Conservation (phyloP, 2,329 filamentous ascomycete genomes). For the Periconia sp. region DNA sequence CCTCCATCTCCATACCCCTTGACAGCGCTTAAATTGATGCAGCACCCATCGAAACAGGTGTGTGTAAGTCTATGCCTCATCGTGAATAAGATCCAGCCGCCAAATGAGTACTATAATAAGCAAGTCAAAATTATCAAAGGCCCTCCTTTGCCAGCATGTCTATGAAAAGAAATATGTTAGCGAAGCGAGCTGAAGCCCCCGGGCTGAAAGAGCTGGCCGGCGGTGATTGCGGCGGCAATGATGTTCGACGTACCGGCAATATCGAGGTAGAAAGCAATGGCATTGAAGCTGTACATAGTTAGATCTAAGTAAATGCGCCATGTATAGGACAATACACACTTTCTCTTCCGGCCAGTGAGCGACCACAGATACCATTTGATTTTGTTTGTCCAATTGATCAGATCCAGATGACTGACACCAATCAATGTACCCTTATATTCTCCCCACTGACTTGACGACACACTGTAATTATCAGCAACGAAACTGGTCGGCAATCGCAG, state of each 20-base stretch:
- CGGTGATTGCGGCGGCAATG: not conserved
- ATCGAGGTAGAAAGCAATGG: slow-evolving; percentile 65
- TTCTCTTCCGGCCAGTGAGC: slow-evolving; percentile 57
- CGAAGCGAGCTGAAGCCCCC: not conserved
- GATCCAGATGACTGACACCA: slow-evolving; percentile 64
- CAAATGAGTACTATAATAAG: not conserved
- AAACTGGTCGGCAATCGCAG: not conserved
- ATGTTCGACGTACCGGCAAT: slow-evolving; percentile 57
- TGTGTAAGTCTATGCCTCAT: not conserved
- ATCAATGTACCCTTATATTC: slow-evolving; percentile 64
- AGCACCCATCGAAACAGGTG: too few species aligned
- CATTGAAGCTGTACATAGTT: slow-evolving; percentile 59
- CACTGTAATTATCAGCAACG: slow-evolving; percentile 36
- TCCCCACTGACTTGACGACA: slow-evolving; percentile 62
- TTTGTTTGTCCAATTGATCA: slow-evolving; percentile 69
- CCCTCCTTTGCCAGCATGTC: slow-evolving; percentile 44
- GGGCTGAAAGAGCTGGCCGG: not conserved
- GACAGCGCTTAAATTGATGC: too few species aligned
- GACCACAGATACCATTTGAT: slow-evolving; percentile 61
- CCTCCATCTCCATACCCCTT: too few species aligned
- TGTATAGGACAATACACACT: slow-evolving; percentile 41
- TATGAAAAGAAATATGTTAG: slow-evolving; percentile 6
- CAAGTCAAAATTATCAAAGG: slow-evolving; percentile 18
- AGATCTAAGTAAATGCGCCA: slow-evolving; percentile 1
- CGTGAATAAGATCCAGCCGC: not conserved